These are phyloP conservation scores for Aphanomyces euteiches DNA, from an alignment of 352 stramenopile species.

Conservation along the genomic window DNA sequence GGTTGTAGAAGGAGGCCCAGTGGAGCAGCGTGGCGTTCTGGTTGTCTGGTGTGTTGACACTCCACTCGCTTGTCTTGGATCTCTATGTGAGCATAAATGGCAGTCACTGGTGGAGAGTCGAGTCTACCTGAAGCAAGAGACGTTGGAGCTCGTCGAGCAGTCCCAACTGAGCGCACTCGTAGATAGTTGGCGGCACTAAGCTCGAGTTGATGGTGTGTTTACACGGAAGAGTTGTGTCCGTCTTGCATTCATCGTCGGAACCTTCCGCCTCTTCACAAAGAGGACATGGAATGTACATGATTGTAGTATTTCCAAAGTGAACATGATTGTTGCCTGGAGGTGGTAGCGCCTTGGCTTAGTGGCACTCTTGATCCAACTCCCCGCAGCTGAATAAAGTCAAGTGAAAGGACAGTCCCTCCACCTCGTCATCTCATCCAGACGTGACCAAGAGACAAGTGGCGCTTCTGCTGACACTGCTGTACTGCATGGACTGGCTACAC, in stretches of 20 bases:
- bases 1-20: conserved; percentile 73
- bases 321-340: too few relatives aligned
- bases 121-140: conserved; percentile 46
- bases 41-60: conserved; percentile 54
- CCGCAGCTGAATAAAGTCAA: too few relatives aligned
- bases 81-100: neutral
- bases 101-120: neutral
- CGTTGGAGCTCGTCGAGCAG: conserved; percentile 57
- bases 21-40: conserved; percentile 64
- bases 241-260: neutral
- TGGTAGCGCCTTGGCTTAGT: too few relatives aligned
- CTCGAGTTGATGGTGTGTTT: conserved; percentile 42
- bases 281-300: conserved; percentile 34
- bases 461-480: too few relatives aligned
- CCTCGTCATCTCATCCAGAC: too few relatives aligned
- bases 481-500: too few relatives aligned
- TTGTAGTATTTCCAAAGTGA: too few relatives aligned
- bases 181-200: conserved; percentile 37
- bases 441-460: too few relatives aligned
- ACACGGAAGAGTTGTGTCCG: conserved; percentile 32
- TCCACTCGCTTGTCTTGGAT: conserved; percentile 28
- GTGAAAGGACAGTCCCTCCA: too few relatives aligned
- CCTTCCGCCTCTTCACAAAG: conserved; percentile 29
- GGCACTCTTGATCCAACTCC: too few relatives aligned
- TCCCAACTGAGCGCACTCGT: conserved; percentile 62